Conservation (phyloP, 208 protist genomes). For the Leishmania mexicana region DNA sequence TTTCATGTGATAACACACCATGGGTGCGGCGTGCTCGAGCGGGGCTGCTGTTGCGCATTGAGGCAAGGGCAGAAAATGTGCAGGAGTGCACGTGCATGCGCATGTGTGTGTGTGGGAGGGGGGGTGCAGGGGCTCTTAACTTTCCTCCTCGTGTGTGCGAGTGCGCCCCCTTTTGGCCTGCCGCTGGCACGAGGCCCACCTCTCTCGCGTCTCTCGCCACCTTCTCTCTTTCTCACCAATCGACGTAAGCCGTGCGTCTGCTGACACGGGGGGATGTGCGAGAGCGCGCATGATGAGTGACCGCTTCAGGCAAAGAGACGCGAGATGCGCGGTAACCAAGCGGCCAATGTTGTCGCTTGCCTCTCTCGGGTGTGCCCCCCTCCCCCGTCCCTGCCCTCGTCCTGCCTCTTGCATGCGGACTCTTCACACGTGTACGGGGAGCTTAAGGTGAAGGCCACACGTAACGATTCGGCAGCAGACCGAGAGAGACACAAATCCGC, state of each 20-base stretch:
- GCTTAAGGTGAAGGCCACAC: neutral
- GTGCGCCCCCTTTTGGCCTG: neutral
- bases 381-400: neutral
- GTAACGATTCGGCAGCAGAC: neutral
- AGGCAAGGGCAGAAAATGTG: neutral
- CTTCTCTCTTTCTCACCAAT: neutral
- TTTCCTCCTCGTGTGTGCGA: neutral
- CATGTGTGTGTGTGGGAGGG: neutral
- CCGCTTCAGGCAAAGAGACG: neutral
- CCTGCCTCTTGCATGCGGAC: neutral
- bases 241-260: no score
- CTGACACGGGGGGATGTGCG: neutral
- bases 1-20: conserved; percentile 5
- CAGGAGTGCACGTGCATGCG: neutral
- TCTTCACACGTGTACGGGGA: neutral
- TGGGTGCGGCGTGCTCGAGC: neutral
- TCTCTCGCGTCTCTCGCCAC: neutral
- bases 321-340: neutral
- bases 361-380: neutral
- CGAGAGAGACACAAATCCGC: neutral
- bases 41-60: neutral
- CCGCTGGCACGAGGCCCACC: neutral
- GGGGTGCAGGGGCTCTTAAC: neutral
- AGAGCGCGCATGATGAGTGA: neutral
- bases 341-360: neutral